Conservation (phyloP, 176 grass and related monocot species). For the Aegilops bicornis region DNA sequence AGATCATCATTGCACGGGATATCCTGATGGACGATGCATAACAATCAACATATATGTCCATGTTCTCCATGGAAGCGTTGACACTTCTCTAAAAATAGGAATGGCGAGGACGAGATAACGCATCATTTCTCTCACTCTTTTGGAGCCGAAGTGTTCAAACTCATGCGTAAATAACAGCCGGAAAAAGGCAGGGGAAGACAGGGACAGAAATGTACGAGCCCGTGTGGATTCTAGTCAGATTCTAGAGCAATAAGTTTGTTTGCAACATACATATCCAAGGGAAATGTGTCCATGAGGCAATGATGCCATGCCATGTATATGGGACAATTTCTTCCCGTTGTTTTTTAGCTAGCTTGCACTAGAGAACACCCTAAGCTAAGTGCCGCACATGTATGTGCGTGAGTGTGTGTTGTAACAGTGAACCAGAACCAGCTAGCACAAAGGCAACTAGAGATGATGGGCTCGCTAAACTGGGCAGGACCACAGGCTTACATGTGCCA, state of each 20-base stretch:
- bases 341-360: slow-evolving; percentile 9
- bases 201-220: background rate
- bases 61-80: background rate
- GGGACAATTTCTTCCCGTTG: slow-evolving; percentile 17
- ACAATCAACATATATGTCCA: background rate
- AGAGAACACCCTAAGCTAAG: slow-evolving; percentile 16
- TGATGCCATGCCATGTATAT: slow-evolving; percentile 21
- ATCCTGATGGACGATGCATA: background rate
- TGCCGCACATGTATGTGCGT: background rate
- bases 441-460: slow-evolving; percentile 17
- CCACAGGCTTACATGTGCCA: slow-evolving; percentile 30
- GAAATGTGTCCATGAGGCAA: background rate
- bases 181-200: background rate
- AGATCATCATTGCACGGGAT: slow-evolving; percentile 22
- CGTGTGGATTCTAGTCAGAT: background rate
- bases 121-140: background rate
- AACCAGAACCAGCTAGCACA: slow-evolving; percentile 1
- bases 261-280: background rate
- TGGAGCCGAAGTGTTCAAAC: background rate
- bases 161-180: background rate
- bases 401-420: background rate
- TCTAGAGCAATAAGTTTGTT: background rate
- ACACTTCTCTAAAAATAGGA: background rate
- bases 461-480: slow-evolving; percentile 30
- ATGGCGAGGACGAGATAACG: background rate